A percentile compares a stretch with the other conserved stretches of the same genome.
Evolutionary conservation across 495 filamentous ascomycete genomes (phyloP).

Genomic region (Evansstolkia leycettana): DNA sequence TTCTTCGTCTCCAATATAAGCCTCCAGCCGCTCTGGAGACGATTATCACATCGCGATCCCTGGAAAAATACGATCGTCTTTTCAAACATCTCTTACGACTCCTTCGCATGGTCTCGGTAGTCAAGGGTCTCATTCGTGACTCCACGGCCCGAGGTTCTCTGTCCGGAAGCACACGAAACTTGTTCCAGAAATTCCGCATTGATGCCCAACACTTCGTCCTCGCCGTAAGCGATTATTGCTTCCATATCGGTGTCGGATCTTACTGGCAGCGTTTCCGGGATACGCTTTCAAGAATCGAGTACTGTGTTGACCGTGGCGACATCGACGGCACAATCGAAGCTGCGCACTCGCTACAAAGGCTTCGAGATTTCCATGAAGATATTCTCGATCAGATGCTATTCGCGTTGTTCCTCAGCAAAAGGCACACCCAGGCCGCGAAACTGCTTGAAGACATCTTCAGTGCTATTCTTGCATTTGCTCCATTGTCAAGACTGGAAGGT

Average conservation of each 20-base stretch:
- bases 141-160: conserved; percentile 30
- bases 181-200: conserved; percentile 50
- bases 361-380: conserved; percentile 61
- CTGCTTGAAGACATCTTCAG: conserved; percentile 70
- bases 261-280: conserved; percentile 59
- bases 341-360: conserved; percentile 40
- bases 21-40: conserved; percentile 59
- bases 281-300: conserved; percentile 52
- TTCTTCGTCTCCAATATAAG: conserved; percentile 75
- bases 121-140: conserved; percentile 56
- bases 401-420: conserved; percentile 48
- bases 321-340: conserved; percentile 39
- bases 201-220: conserved; percentile 70
- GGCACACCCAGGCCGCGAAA: conserved; percentile 48
- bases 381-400: conserved; percentile 72
- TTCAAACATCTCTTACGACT: conserved; percentile 71
- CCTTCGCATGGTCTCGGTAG: conserved; percentile 68
- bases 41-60: conserved; percentile 52
- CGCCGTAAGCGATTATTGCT: conserved; percentile 58
- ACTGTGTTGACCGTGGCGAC: conserved; percentile 34
- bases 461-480: conserved; percentile 56
- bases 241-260: conserved; percentile 57
- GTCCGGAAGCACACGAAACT: conserved; percentile 24
- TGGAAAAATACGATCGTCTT: conserved; percentile 72
- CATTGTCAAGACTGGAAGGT: conserved; percentile 31